Evolutionary conservation across 1,284 basidiomycete genomes (phyloP).

Genomic region (Ustilago esculenta): DNA sequence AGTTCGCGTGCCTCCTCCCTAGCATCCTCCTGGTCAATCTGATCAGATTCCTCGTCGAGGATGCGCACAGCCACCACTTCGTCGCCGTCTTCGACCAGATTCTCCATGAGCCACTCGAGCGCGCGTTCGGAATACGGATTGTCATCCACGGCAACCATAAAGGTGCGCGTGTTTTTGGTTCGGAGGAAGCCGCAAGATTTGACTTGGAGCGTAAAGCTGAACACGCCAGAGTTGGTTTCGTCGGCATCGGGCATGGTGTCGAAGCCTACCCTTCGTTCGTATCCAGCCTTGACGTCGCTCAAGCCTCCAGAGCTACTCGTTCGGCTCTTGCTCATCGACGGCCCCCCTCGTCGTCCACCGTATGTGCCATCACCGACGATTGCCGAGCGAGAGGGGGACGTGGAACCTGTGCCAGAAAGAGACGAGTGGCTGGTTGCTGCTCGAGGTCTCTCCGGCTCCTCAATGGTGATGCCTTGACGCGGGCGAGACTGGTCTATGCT

Average conservation of each 20-base stretch:
- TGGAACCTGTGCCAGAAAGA: slow-evolving; percentile 15
- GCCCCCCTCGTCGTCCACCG: slow-evolving; percentile 44
- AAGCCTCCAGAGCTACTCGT: slow-evolving; percentile 47
- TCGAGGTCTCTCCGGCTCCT: slow-evolving; percentile 38
- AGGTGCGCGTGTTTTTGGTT: slow-evolving; percentile 83
- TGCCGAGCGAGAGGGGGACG: slow-evolving; percentile 25
- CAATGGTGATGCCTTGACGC: slow-evolving; percentile 43
- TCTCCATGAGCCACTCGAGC: slow-evolving; percentile 73
- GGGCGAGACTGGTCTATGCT: slow-evolving; percentile 28
- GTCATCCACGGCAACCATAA: slow-evolving; percentile 86
- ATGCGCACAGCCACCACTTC: slow-evolving; percentile 92
- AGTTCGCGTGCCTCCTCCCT: slow-evolving; percentile 87
- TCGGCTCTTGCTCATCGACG: slow-evolving; percentile 38
- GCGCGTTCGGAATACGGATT: slow-evolving; percentile 70
- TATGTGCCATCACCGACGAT: slow-evolving; percentile 50
- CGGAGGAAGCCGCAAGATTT: slow-evolving; percentile 85
- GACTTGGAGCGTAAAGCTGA: slow-evolving; percentile 72
- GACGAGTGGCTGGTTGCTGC: slow-evolving; percentile 22
- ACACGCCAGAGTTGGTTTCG: slow-evolving; percentile 54
- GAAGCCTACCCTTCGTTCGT: slow-evolving; percentile 64
- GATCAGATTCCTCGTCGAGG: slow-evolving; percentile 80
- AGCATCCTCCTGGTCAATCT: slow-evolving; percentile 76
- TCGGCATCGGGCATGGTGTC: slow-evolving; percentile 66
- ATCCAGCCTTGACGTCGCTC: slow-evolving; percentile 52
- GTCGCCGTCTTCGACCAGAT: slow-evolving; percentile 88